Base-by-base conservation (phyloP, 1,284 basidiomycete species). In the Neolentinus lepideus region DNA sequence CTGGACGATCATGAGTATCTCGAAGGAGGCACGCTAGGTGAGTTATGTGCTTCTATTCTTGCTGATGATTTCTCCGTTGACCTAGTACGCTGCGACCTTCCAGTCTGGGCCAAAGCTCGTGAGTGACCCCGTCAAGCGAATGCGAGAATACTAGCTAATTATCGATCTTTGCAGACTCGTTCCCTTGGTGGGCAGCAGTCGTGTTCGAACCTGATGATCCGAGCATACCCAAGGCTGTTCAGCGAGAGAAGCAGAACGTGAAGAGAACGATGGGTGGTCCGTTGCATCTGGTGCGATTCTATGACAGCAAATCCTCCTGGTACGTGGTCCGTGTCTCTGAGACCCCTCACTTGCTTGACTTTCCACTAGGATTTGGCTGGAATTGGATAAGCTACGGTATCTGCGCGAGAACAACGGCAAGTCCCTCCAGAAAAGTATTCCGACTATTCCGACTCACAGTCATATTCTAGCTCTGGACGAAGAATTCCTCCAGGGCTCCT, bases 91-190 rank as follows among this genome's bases (percentile, higher is more conserved):
- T 21, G 33, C 38, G 16, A 21, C 3, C 12, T 43, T 59, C 45
- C 57, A 83, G 84, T 86, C 2, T 87, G 85, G 84, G 85, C 82
- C 1, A 85, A 84, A 72, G 72, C 76, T 56, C 71, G 84, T 80
- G 61, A 59, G 77, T 66, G n/a, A n/a, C 24, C 57, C 35, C 8
- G 54, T 26, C 27, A 51, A 50, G 52, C 33, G 26, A 52, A 21
- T 52, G 46, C 36, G 12, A 43, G 4, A 45, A 46, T 57, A 19
- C 56, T 27, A 19, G 3, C 16, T 36, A 27, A 54, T 50, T 22
- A 51, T 52, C 29, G 51, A 29, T n/a, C n/a, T n/a, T 27, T 48
- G 33, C 56, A 85, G 83, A 71, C 47, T 77, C 79, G 1, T 85
- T 73, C 57, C 84, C 84, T 12, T 87, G 80, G 80, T 87, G 82